phyloP scores from a whole-genome alignment of 1,284 basidiomycete species.

The Papiliotrema flavescens region DNA sequence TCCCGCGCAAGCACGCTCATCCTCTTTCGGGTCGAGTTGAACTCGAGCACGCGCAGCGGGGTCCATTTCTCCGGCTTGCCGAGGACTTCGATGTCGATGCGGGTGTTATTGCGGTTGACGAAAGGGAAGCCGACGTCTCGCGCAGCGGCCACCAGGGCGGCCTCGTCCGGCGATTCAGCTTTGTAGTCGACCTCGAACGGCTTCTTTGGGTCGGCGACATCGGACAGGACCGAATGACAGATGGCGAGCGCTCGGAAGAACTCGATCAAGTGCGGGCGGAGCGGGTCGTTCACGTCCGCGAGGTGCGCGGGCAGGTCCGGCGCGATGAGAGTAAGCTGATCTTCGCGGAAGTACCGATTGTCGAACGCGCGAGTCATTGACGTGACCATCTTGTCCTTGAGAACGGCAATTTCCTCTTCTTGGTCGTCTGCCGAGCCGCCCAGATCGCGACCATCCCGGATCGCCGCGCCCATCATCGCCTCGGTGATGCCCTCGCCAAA shows the following conservation, averaged over 20 bases:
- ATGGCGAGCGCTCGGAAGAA: slow-evolving; percentile 87
- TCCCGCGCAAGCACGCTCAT: slow-evolving; percentile 87
- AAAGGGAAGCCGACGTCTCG: slow-evolving; percentile 93
- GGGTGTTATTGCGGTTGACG: slow-evolving; percentile 68
- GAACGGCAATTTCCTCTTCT: slow-evolving; percentile 58
- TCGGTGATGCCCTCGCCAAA: slow-evolving; percentile 95
- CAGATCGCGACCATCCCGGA: slow-evolving; percentile 68
- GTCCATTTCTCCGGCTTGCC: slow-evolving; percentile 80
- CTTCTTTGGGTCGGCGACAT: slow-evolving; percentile 62
- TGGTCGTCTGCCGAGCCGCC: slow-evolving; percentile 67
- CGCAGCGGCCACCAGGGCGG: slow-evolving; percentile 86
- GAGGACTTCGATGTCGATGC: slow-evolving; percentile 84
- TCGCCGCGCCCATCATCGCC: slow-evolving; percentile 86
- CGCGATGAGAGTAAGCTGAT: slow-evolving; percentile 84
- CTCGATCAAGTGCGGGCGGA: slow-evolving; percentile 66
- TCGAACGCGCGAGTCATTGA: slow-evolving; percentile 74
- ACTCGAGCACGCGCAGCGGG: slow-evolving; percentile 79
- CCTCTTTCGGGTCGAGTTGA: slow-evolving; percentile 87
- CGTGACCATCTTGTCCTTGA: slow-evolving; percentile 75
- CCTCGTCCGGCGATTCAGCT: slow-evolving; percentile 86
- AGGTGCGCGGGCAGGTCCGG: slow-evolving; percentile 77
- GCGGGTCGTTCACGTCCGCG: slow-evolving; percentile 58
- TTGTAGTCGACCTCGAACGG: slow-evolving; percentile 82
- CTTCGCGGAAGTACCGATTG: slow-evolving; percentile 79
- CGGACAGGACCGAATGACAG: slow-evolving; percentile 82